Evolutionary conservation across 2,329 filamentous ascomycete species (phyloP), one percentile per base, ranked within the genome.

Genomic region (Ceratocystis diversiconidia): DNA sequence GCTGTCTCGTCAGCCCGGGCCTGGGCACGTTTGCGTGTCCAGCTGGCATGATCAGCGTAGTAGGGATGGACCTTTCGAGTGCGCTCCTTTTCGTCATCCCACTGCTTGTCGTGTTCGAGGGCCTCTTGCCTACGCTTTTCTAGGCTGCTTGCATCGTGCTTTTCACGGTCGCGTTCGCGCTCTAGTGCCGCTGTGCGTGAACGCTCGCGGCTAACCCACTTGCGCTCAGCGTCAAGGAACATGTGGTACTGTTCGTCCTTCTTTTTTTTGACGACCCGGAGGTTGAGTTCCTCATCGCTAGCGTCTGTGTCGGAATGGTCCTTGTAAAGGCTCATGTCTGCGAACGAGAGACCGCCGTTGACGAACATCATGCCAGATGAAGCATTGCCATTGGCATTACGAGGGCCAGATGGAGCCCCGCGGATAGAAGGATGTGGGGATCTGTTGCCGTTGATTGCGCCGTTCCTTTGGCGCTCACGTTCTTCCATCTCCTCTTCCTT

Each of bases 401-500:
- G 77, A 28, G 87, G 90, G 30, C 87, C 91, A 59, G 91, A 75
- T 1, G 90, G 90, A 44, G 92, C 85, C 61, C 85, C 88, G 72
- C 94, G 94, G 0, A 86, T 50, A 17, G 52, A 46, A 6, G 64
- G 30, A n/a, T 52, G 65, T 7, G 66, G 64, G 1, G 66, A 68
- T 12, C 61, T 64, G 43, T 50, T 36, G 8, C 63, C 63, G 32
- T 36, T 50, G 25, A 22, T 55, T 17, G 62, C 44, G 12, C 84
- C 83, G 71, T 87, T 90, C 17, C 90, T 83, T 70, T 85, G 84
- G 55, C 91, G 83, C 74, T 97, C 92, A 74, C 86, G 81, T 66
- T 89, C 88, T 73, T 97, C 94, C 70, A 96, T 85, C 73, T 97
- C 92, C 73, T 99, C 94, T 74, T 99, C 94, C 57, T 87, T 82